Conservation (phyloP, 2,329 filamentous ascomycete species). For the Sporothrix phasma region DNA sequence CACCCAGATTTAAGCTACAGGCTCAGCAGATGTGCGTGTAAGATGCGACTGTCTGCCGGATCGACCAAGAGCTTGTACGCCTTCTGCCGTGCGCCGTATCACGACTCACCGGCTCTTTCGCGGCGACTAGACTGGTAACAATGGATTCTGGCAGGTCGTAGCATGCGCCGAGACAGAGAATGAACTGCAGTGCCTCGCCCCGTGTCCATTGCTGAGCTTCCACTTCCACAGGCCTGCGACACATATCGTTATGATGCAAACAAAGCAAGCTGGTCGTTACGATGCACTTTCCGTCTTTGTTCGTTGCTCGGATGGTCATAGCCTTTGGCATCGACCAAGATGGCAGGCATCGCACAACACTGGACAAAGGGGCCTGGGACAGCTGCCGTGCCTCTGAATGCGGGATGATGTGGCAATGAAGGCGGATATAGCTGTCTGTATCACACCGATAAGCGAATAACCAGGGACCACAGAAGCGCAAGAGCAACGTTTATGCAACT, state of each 20-base stretch:
- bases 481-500: not conserved
- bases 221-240: not conserved
- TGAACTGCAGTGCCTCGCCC: too few species aligned
- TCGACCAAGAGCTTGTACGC: slow-evolving; percentile 9
- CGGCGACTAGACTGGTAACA: not conserved
- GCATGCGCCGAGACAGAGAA: not conserved
- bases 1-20: not conserved
- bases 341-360: not conserved
- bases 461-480: slow-evolving; percentile 3
- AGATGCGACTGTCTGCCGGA: slow-evolving; percentile 11
- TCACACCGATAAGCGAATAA: slow-evolving; percentile 16
- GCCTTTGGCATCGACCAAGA: not conserved
- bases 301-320: not conserved
- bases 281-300: not conserved
- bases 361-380: not conserved
- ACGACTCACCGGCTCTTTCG: slow-evolving; percentile 8
- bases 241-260: not conserved
- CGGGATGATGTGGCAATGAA: slow-evolving; percentile 14
- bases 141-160: not conserved
- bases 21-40: not conserved
- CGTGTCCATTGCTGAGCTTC: not conserved
- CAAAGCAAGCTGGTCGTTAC: not conserved
- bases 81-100: slow-evolving; percentile 9
- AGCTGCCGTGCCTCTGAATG: slow-evolving; percentile 3
- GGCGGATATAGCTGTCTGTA: slow-evolving; percentile 6